Conservation (phyloP, 768 basidiomycete genomes). For the Mycena amicta region DNA sequence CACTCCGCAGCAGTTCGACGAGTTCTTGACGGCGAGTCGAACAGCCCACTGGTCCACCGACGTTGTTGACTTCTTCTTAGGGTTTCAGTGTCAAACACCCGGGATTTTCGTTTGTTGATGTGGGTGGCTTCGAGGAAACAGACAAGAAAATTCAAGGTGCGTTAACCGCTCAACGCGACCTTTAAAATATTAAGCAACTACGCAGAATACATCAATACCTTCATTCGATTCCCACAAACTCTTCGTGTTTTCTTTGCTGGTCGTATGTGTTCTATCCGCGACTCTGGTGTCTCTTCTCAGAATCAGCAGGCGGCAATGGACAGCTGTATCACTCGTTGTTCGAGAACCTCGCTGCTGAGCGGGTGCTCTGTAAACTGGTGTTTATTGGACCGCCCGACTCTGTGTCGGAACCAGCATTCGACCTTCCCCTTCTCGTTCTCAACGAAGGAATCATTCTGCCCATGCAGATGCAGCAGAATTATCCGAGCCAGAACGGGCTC, state of each 20-base stretch:
- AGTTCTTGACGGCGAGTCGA: constrained; percentile 60
- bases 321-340: constrained; percentile 60
- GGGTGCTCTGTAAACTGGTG: not conserved
- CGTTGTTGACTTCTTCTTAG: constrained; percentile 24
- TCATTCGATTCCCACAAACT: constrained; percentile 72
- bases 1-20: constrained; percentile 65
- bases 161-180: no score
- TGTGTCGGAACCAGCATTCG: not conserved
- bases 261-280: constrained; percentile 24
- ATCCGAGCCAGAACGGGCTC: no score
- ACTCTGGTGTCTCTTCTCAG: not conserved
- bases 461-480: no score
- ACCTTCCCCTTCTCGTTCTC: not conserved
- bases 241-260: constrained; percentile 74
- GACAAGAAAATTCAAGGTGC: constrained; percentile 75
- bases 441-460: no score
- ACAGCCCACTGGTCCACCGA: not conserved
- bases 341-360: constrained; percentile 16
- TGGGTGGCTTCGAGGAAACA: constrained; percentile 62
- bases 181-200: not conserved
- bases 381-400: not conserved
- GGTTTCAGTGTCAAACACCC: constrained; percentile 78
- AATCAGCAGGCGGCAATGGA: constrained; percentile 54
- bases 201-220: constrained; percentile 72
- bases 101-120: constrained; percentile 70